These are phyloP conservation scores for Schoenoplectus tabernaemontani DNA, from an alignment of 202 grass and related monocot genomes.

Conservation along the genomic window DNA sequence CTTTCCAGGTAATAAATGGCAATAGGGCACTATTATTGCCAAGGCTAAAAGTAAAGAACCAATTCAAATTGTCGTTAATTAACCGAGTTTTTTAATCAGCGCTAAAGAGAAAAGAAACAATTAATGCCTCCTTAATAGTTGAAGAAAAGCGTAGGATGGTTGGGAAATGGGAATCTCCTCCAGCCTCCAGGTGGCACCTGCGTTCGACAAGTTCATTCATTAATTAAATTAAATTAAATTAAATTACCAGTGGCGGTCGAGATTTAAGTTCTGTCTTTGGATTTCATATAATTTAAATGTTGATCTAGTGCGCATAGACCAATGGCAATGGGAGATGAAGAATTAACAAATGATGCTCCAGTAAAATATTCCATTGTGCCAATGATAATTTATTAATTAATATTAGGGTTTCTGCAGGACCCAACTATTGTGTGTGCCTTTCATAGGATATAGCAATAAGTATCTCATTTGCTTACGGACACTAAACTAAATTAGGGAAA, in stretches of 20 bases:
- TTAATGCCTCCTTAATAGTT: constrained; percentile 34
- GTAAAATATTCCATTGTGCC: not conserved
- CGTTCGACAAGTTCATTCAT: constrained; percentile 8
- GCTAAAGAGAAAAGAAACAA: not conserved
- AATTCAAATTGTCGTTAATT: not conserved
- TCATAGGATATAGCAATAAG: not conserved
- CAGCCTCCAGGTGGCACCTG: constrained; percentile 55
- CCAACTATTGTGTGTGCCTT: not conserved
- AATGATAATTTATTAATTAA: not conserved
- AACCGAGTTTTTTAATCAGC: constrained; percentile 22
- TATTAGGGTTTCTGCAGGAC: not conserved
- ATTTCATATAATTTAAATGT: too few relatives aligned
- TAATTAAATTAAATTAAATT: not conserved
- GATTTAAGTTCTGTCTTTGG: too few relatives aligned
- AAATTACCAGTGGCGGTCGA: not conserved
- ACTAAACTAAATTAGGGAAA: not conserved
- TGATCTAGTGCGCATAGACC: too few relatives aligned
- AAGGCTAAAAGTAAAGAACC: not conserved
- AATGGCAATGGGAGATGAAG: not conserved
- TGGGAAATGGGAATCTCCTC: constrained; percentile 57
- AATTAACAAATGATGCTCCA: not conserved
- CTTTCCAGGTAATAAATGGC: constrained; percentile 81
- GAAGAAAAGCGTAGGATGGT: constrained; percentile 26
- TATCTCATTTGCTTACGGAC: not conserved
- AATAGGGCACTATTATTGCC: constrained; percentile 30